phyloP scores from a whole-genome alignment of 2,329 filamentous ascomycete species.

The Paraphoma sp. region DNA sequence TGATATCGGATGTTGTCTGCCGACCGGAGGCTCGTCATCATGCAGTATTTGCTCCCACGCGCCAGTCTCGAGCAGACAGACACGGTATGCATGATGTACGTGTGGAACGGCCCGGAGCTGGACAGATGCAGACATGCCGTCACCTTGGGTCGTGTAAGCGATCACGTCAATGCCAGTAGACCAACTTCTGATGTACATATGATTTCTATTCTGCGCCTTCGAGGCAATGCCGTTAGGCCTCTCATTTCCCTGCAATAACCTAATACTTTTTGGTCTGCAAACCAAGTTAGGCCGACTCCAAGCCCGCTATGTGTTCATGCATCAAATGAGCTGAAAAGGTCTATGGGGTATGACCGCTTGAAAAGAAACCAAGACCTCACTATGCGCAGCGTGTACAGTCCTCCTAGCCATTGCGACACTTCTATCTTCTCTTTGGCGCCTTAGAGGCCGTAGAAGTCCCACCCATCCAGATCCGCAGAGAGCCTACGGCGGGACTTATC shows the following conservation, averaged over 20 bases:
- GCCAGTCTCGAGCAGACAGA: slow-evolving; percentile 1
- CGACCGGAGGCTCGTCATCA: slow-evolving; percentile 6
- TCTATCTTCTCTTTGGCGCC: slow-evolving; percentile 4
- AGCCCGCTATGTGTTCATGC: slow-evolving; percentile 29
- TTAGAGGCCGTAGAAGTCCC: slow-evolving; percentile 68
- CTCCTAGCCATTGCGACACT: slow-evolving; percentile 13
- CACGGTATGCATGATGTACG: slow-evolving; percentile 3
- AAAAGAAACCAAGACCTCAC: slow-evolving; percentile 17
- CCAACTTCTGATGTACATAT: slow-evolving; percentile 13
- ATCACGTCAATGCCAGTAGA: not conserved
- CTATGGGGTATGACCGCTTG: slow-evolving; percentile 32
- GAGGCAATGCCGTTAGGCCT: slow-evolving; percentile 24
- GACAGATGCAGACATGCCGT: slow-evolving; percentile 6
- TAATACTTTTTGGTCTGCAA: slow-evolving; percentile 37
- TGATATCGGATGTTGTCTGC: not conserved
- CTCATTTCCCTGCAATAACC: slow-evolving; percentile 30
- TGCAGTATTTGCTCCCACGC: slow-evolving; percentile 7
- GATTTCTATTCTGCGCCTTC: slow-evolving; percentile 28
- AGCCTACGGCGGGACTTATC: slow-evolving; percentile 16
- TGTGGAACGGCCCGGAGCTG: slow-evolving; percentile 15
- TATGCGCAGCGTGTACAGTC: slow-evolving; percentile 18
- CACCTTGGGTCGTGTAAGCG: not conserved
- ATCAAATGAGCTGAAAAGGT: slow-evolving; percentile 28
- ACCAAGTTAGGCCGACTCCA: slow-evolving; percentile 29
- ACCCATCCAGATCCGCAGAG: slow-evolving; percentile 61